Evolutionary conservation across 257 asterid species (phyloP).

Genomic region (Nicotiana paniculata): DNA sequence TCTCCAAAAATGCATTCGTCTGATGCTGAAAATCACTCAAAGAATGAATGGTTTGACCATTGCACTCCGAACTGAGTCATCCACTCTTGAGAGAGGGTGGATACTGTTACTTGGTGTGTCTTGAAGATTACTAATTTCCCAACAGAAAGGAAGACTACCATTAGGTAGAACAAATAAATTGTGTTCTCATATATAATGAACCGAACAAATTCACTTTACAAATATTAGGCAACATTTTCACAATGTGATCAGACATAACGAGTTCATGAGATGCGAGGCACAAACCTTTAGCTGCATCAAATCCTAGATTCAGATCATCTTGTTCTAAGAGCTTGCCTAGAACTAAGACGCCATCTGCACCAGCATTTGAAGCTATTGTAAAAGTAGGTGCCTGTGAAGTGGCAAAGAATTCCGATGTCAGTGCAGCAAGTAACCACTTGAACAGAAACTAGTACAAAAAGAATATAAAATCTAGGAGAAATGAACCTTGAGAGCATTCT

Average conservation of each 20-base stretch:
- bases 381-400: constrained; percentile 59
- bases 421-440: constrained; percentile 4
- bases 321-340: constrained; percentile 76
- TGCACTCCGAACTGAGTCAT: neutral
- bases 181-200: neutral
- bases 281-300: constrained; percentile 86
- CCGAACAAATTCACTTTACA: neutral
- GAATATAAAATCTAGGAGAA: neutral
- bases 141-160: neutral
- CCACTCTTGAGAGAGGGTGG: neutral
- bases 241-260: constrained; percentile 4
- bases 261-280: neutral
- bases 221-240: neutral
- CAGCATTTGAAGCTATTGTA: constrained; percentile 84
- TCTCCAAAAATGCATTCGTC: neutral
- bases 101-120: neutral
- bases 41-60: neutral
- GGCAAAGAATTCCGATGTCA: constrained; percentile 14
- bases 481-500: constrained; percentile 74
- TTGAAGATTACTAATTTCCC: neutral
- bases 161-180: neutral
- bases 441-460: neutral
- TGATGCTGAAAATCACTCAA: neutral
- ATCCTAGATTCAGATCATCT: constrained; percentile 64
- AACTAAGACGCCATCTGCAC: constrained; percentile 59